A percentile compares a stretch with the other conserved stretches of the same genome.
These are phyloP conservation scores for Colletotrichum viniferum DNA, from an alignment of 2,329 filamentous ascomycete species.

Conservation along the genomic window DNA sequence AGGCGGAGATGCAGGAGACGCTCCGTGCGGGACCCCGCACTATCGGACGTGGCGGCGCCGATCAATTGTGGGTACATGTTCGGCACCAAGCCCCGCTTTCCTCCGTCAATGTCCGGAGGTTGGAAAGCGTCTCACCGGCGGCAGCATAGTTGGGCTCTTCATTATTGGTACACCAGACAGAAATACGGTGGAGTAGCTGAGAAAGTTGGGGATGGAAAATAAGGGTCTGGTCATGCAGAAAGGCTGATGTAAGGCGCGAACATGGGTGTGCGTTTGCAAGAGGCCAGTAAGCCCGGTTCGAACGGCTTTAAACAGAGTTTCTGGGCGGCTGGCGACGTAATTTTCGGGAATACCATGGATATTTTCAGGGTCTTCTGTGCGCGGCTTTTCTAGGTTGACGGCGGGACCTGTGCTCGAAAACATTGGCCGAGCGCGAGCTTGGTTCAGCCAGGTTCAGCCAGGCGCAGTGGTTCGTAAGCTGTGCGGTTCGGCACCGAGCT, in stretches of 20 bases:
- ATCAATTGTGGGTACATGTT: not conserved
- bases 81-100: not conserved
- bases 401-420: not conserved
- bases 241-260: not conserved
- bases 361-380: not conserved
- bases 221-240: not conserved
- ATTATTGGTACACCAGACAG: not conserved
- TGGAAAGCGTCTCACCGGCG: not conserved
- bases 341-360: not conserved
- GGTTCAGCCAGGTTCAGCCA: not conserved
- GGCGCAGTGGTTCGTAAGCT: not conserved
- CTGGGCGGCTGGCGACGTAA: not conserved
- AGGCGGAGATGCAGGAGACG: not conserved
- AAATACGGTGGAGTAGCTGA: too few relatives aligned
- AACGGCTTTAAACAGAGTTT: conserved; percentile 1
- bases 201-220: not conserved
- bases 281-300: not conserved
- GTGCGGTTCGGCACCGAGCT: not conserved
- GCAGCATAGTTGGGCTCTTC: not conserved
- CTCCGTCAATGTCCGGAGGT: not conserved
- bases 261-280: not conserved
- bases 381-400: not conserved
- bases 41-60: not conserved
- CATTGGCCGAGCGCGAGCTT: not conserved
- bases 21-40: not conserved